Conservation (phyloP, 441 rosid genomes). For the Biscutella laevigata region DNA sequence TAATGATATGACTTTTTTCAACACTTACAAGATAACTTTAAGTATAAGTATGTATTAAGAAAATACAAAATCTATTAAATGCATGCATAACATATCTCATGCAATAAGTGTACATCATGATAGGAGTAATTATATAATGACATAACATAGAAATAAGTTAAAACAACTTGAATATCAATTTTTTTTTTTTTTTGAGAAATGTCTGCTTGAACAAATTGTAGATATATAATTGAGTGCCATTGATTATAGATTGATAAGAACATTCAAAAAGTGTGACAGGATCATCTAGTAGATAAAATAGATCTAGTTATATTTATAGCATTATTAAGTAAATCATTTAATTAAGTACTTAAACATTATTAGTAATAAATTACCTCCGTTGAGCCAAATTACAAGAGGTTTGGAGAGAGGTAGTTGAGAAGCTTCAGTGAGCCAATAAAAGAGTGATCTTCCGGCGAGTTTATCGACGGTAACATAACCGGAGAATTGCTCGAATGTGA, state of each 20-base stretch:
- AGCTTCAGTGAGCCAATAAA: constrained; percentile 95
- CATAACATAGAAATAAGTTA: no score
- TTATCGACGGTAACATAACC: constrained; percentile 74
- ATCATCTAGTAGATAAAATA: neutral
- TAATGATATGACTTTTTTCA: constrained; percentile 16
- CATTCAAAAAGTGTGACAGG: constrained; percentile 4
- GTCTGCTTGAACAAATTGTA: neutral
- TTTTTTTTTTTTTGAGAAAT: neutral
- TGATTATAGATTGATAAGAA: no score
- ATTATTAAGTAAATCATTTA: neutral
- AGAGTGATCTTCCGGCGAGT: constrained; percentile 72
- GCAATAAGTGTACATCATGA: no score
- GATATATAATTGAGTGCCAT: no score
- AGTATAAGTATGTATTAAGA: neutral
- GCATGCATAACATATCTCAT: constrained; percentile 10
- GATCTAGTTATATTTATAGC: neutral
- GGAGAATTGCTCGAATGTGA: constrained; percentile 78
- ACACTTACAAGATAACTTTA: neutral
- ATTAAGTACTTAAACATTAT: neutral
- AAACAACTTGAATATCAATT: no score
- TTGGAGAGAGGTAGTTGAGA: constrained; percentile 38
- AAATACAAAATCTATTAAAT: constrained; percentile 1
- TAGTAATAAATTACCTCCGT: constrained; percentile 58
- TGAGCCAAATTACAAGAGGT: constrained; percentile 89
- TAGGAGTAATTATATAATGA: no score